Evolutionary conservation across 495 filamentous ascomycete species (phyloP), one percentile per base, ranked within the genome.

Genomic region (Penicillium atrosanguineum): DNA sequence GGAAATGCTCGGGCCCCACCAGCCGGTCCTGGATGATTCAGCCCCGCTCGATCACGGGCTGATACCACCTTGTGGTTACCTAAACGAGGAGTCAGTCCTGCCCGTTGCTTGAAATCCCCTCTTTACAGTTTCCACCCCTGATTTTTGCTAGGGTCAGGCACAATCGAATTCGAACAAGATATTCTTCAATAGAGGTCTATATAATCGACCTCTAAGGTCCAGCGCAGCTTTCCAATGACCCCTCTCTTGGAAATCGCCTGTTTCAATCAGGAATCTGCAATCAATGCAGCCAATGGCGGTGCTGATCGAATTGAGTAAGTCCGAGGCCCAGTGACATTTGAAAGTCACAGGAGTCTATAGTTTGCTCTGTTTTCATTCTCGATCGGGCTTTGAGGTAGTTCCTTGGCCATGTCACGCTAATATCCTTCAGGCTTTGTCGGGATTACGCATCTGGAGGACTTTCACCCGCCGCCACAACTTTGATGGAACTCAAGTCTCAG

Each of bases 221-320:
- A 34, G 14, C 1, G 31, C 31, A 14, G 11, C 31, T 14, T 14
- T 14, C 14, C 31, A 34, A 4, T 1, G 1, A 12, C 3, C 9
- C 47, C 49, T 12, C 25, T 77, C 31, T 57, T 78, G 15, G 79
- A 83, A 65, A 75, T 83, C 28, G 77, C 77, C 18, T 79, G 74
- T 50, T 83, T 83, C 61, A 74, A 65, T 41, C 20, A 58, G 6
- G 42, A 65, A 11, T 78, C 76, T 1, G 79, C 73, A 0, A 26
- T 76, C 8, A 56, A 64, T 21, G 79, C 79, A 23, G 63, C 64
- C 7, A 26, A 57, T 25, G 64, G 64, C 8, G 74, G 72, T 7
- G 79, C 78, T 20, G 65, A 74, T 62, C 69, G 79, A 2, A 78
- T 83, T 40, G 79, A 83, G 62, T 69, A 37, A 57, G 64, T 65